Evolutionary conservation across 257 asterid genomes (phyloP).

Genomic region (Solanum infundibuliforme): DNA sequence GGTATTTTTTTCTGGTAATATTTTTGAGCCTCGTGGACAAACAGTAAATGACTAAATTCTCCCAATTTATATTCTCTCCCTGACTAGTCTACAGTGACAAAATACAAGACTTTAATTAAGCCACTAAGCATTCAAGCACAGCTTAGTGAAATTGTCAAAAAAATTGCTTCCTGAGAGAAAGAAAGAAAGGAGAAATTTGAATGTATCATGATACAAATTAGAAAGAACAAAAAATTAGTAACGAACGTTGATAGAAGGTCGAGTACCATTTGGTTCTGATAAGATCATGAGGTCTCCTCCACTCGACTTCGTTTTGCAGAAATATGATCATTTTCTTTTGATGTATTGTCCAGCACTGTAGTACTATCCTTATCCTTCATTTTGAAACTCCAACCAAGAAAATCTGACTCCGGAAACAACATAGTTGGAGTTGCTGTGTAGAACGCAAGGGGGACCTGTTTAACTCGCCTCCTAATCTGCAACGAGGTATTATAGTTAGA

Average conservation of each 20-base stretch:
- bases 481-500: neutral
- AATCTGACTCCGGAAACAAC: conserved; percentile 60
- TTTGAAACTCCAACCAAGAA: conserved; percentile 78
- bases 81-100: neutral
- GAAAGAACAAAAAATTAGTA: neutral
- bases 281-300: conserved; percentile 12
- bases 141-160: neutral
- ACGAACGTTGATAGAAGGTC: neutral
- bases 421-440: conserved; percentile 59
- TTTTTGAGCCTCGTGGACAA: neutral
- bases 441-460: conserved; percentile 88
- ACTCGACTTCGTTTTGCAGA: conserved; percentile 37
- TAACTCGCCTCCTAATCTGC: conserved; percentile 82
- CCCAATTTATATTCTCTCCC: neutral
- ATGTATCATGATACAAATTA: neutral
- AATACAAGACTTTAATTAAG: neutral
- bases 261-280: neutral
- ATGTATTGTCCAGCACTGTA: neutral
- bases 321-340: conserved; percentile 8
- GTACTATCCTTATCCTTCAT: conserved; percentile 14
- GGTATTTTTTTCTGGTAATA: neutral
- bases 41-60: neutral
- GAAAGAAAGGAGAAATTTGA: neutral
- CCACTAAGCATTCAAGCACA: neutral
- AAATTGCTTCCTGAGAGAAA: neutral